Conservation (phyloP, 169 alveolate species). For the Perkinsus chesapeaki region DNA sequence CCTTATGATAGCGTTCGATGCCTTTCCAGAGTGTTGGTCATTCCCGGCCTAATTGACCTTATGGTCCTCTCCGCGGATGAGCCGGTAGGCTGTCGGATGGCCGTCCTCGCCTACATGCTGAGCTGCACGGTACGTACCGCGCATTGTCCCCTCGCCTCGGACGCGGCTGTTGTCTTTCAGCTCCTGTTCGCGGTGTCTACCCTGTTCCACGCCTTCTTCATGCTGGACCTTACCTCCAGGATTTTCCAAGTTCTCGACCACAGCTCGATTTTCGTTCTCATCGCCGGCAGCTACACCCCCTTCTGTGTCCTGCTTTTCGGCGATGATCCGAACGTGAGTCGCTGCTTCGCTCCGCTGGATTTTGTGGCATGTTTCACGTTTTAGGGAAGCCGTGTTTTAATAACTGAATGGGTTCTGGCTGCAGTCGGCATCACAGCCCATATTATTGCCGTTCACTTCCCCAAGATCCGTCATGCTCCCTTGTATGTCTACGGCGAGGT, state of each 20-base stretch:
- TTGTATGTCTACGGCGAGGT: slow-evolving; percentile 4
- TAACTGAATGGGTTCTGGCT: background rate
- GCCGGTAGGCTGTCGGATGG: background rate
- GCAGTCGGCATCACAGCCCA: background rate
- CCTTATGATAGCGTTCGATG: background rate
- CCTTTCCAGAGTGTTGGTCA: background rate
- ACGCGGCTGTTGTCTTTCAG: background rate
- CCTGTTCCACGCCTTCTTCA: background rate
- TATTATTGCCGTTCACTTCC: background rate
- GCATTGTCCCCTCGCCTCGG: background rate
- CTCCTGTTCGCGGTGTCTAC: background rate
- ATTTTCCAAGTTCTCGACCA: background rate
- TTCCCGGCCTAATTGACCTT: background rate
- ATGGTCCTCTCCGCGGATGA: background rate
- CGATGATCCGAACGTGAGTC: background rate
- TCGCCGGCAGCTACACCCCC: background rate
- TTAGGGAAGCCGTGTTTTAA: background rate
- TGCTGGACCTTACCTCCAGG: background rate
- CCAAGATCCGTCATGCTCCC: background rate
- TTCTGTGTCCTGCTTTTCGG: background rate
- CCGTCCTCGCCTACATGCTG: background rate
- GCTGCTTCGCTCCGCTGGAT: background rate
- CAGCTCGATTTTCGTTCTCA: background rate
- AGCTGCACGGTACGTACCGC: background rate
- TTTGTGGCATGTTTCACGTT: background rate